Conservation (phyloP, 1,284 basidiomycete genomes). For the Ceratobasidium sp. region DNA sequence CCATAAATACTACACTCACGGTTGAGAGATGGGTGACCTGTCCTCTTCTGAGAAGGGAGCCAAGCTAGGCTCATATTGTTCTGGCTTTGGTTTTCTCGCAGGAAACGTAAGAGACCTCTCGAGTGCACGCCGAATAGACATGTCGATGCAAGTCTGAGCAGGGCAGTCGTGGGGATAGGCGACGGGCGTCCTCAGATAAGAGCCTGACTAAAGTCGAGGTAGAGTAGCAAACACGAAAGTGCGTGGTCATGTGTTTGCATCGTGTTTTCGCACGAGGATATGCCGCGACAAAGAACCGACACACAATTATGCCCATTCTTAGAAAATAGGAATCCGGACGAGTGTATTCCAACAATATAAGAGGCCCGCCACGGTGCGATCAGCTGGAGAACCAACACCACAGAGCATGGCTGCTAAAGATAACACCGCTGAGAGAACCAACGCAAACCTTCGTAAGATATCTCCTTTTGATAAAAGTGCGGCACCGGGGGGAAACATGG, state of each 20-base stretch:
- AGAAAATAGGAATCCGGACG: background rate
- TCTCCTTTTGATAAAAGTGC: background rate
- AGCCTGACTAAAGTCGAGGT: background rate
- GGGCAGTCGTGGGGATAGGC: too few species aligned
- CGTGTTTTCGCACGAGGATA: slow-evolving; percentile 12
- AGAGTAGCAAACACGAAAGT: too few species aligned
- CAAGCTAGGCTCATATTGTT: background rate
- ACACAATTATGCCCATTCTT: background rate
- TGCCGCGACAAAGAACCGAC: background rate
- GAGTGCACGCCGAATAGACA: slow-evolving; percentile 28
- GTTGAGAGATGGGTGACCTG: background rate
- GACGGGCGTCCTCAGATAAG: background rate
- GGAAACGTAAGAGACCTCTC: slow-evolving; percentile 34
- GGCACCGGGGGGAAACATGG: background rate
- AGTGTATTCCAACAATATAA: too few species aligned
- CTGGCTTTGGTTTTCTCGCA: background rate
- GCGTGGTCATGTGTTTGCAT: slow-evolving; percentile 3
- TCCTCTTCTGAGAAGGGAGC: slow-evolving; percentile 8
- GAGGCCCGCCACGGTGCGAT: too few species aligned
- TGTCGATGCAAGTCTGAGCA: too few species aligned
- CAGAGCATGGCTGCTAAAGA: too few species aligned
- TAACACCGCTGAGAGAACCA: too few species aligned
- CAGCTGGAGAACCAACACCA: too few species aligned
- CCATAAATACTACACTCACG: background rate
- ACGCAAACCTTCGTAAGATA: too few species aligned